These are phyloP conservation scores for Curvularia sp. DNA, from an alignment of 2,329 filamentous ascomycete genomes.

Conservation along the genomic window DNA sequence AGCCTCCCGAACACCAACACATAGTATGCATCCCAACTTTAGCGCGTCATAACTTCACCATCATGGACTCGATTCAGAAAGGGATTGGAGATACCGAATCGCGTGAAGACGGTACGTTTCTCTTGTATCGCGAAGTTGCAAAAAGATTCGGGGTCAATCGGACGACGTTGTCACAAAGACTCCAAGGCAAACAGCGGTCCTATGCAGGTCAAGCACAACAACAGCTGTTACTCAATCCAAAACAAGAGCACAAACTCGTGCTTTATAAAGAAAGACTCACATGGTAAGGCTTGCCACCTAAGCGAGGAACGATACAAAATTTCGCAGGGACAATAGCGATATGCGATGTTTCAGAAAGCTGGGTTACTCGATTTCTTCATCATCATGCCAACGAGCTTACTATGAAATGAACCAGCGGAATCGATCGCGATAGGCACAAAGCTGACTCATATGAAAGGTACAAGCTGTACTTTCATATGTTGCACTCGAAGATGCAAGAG, in stretches of 20 bases:
- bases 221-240: neutral
- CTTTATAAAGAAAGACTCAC: neutral
- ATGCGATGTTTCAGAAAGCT: constrained; percentile 10
- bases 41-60: neutral
- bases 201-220: too few species aligned
- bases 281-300: neutral
- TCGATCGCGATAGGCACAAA: neutral
- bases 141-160: too few species aligned
- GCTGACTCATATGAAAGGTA: neutral
- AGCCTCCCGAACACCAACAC: neutral
- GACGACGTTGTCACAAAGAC: too few species aligned
- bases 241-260: neutral
- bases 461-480: neutral
- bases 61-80: neutral
- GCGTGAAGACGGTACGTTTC: too few species aligned
- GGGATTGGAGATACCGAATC: too few species aligned
- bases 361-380: neutral
- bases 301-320: neutral
- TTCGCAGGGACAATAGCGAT: constrained; percentile 5
- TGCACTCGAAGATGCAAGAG: neutral
- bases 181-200: too few species aligned
- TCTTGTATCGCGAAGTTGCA: too few species aligned
- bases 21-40: neutral
- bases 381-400: neutral
- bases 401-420: neutral